Evolutionary conservation across 1,139 yeast species (phyloP).

Genomic region (Taphrina flavorubra): DNA sequence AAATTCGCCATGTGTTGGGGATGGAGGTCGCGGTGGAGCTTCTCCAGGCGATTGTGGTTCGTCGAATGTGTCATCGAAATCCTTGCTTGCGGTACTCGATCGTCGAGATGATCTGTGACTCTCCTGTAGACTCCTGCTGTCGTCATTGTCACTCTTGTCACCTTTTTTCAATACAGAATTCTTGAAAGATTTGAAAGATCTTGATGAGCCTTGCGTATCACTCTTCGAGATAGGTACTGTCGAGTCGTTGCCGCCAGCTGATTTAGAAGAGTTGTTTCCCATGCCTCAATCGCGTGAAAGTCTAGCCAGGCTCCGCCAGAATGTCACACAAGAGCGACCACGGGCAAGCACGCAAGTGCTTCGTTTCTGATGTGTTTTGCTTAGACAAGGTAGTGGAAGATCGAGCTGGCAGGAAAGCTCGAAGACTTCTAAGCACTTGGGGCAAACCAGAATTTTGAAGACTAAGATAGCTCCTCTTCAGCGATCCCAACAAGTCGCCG

Average conservation of each 20-base stretch:
- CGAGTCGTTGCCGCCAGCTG: conserved; percentile 49
- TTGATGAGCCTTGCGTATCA: conserved; percentile 55
- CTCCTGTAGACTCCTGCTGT: conserved; percentile 8
- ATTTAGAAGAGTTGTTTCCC: conserved; percentile 49
- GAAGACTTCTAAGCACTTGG: too few species aligned
- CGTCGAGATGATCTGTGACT: conserved; percentile 33
- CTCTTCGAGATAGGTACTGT: conserved; percentile 55
- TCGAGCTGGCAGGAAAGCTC: background rate
- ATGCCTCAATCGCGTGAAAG: conserved; percentile 26
- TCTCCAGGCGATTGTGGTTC: conserved; percentile 29
- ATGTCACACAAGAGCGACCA: conserved; percentile 3
- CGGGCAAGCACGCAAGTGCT: conserved; percentile 1
- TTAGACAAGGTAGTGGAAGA: background rate
- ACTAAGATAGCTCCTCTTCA: background rate
- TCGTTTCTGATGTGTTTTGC: conserved; percentile 7
- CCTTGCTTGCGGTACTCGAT: conserved; percentile 31
- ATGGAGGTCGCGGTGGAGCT: conserved; percentile 36
- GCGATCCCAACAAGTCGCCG: background rate
- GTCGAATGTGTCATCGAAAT: conserved; percentile 26
- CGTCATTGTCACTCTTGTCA: conserved; percentile 26
- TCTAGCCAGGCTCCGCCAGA: conserved; percentile 23
- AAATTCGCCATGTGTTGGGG: conserved; percentile 39
- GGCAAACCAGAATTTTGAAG: background rate
- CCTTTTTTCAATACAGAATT: conserved; percentile 32
- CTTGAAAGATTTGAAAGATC: conserved; percentile 50